Evolutionary conservation across 2,329 filamentous ascomycete genomes (phyloP).

Genomic region (Neonectria sp.): DNA sequence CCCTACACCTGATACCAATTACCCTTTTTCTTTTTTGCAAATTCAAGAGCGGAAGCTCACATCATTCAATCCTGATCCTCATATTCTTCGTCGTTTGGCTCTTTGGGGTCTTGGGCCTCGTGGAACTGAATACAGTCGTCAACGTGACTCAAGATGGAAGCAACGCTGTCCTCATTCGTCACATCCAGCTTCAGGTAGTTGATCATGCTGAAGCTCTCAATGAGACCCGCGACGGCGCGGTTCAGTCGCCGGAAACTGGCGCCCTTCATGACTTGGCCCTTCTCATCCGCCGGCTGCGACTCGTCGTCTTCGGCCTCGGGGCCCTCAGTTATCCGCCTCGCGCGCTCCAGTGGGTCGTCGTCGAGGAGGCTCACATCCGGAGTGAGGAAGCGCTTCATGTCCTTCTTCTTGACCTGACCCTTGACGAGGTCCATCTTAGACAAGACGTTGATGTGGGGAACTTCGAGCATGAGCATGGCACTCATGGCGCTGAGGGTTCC

Average conservation of each 20-base stretch:
- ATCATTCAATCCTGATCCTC: conserved; percentile 53
- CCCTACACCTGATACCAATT: conserved; percentile 26
- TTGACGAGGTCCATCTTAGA: conserved; percentile 99
- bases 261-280: conserved; percentile 82
- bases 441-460: conserved; percentile 95
- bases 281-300: conserved; percentile 73
- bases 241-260: conserved; percentile 87
- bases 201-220: conserved; percentile 98
- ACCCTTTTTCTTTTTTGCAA: conserved; percentile 13
- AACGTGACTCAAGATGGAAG: conserved; percentile 88
- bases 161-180: conserved; percentile 93
- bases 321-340: conserved; percentile 56
- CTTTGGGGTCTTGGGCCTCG: conserved; percentile 91
- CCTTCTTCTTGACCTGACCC: conserved; percentile 87
- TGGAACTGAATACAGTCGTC: conserved; percentile 95
- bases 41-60: conserved; percentile 4
- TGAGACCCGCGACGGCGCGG: conserved; percentile 88
- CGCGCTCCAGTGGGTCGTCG: conserved; percentile 76
- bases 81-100: conserved; percentile 75
- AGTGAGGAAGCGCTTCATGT: conserved; percentile 91
- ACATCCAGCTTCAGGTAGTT: conserved; percentile 93
- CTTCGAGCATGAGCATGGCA: conserved; percentile 98
- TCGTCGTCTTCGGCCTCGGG: conserved; percentile 65
- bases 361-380: conserved; percentile 88
- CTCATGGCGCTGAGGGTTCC: conserved; percentile 97